A percentile compares a stretch with the other conserved stretches of the same genome.
Conservation (phyloP, 805 yeast genomes). For the Sugiyamaella floridensis region DNA sequence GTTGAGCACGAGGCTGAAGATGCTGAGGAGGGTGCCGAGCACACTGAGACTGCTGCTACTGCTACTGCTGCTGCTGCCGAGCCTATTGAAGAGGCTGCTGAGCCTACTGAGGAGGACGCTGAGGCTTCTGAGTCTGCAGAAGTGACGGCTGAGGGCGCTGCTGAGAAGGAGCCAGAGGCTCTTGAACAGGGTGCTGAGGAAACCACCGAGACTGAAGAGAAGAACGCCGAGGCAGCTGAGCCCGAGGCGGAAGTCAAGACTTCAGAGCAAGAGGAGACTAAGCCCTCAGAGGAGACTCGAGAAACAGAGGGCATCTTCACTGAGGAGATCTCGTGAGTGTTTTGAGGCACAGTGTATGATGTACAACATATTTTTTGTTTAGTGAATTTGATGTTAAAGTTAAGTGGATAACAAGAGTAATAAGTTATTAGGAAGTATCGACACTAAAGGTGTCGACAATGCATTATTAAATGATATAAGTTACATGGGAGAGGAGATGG, state of each 20-base stretch:
- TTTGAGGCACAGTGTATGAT: neutral
- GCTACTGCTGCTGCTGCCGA: too few relatives aligned
- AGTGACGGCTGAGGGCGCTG: constrained; percentile 8
- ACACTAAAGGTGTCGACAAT: too few relatives aligned
- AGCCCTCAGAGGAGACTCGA: constrained; percentile 7
- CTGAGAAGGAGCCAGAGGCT: constrained; percentile 12
- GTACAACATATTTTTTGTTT: neutral
- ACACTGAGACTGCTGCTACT: constrained; percentile 9
- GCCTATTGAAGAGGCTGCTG: constrained; percentile 10
- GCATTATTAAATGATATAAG: too few relatives aligned
- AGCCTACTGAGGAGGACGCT: constrained; percentile 3
- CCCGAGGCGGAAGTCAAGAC: constrained; percentile 13
- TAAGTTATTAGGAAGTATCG: too few relatives aligned
- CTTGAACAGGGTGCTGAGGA: constrained; percentile 15
- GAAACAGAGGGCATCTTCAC: constrained; percentile 9
- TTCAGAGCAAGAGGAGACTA: constrained; percentile 2
- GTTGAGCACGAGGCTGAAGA: constrained; percentile 10
- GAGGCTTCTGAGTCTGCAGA: constrained; percentile 4
- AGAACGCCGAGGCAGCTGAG: constrained; percentile 12
- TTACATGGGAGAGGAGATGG: too few relatives aligned
- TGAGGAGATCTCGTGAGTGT: constrained; percentile 10
- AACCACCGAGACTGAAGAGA: neutral
- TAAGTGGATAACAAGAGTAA: neutral
- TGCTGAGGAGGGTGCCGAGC: constrained; percentile 4
- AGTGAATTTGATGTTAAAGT: neutral